A percentile compares a stretch with the other conserved stretches of the same genome.
Conservation (phyloP, 331 rosid genomes). For the Quercus phellos region DNA sequence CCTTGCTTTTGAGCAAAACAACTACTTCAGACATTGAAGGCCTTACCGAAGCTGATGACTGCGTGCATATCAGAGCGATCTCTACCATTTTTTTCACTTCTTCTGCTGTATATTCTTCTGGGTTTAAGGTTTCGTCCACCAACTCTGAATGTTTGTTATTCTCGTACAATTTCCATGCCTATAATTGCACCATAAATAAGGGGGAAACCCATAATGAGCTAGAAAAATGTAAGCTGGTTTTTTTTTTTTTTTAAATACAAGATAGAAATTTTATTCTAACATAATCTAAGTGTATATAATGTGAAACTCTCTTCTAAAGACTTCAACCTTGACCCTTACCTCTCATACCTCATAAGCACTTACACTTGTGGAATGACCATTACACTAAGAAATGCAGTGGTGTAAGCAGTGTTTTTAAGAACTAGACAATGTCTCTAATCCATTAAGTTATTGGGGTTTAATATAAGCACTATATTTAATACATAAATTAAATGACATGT, state of each 20-base stretch:
- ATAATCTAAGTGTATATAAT: no score
- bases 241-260: no score
- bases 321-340: no score
- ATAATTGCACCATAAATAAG: background rate
- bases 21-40: slow-evolving; percentile 66
- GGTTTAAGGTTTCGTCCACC: slow-evolving; percentile 41
- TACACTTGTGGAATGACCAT: no score
- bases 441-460: no score
- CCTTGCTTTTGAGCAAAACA: slow-evolving; percentile 40
- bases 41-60: slow-evolving; percentile 47
- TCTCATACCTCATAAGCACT: no score
- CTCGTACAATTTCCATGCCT: slow-evolving; percentile 65
- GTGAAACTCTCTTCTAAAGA: no score
- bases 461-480: no score
- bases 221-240: background rate
- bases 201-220: background rate
- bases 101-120: slow-evolving; percentile 37
- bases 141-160: slow-evolving; percentile 35
- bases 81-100: slow-evolving; percentile 46
- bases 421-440: no score
- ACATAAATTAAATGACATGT: no score
- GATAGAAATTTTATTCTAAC: no score
- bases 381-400: rapidly evolving
- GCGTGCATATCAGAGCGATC: slow-evolving; percentile 57
- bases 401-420: no score